phyloP scores from a whole-genome alignment of 1,284 basidiomycete genomes.

The Heterobasidion occidentale region DNA sequence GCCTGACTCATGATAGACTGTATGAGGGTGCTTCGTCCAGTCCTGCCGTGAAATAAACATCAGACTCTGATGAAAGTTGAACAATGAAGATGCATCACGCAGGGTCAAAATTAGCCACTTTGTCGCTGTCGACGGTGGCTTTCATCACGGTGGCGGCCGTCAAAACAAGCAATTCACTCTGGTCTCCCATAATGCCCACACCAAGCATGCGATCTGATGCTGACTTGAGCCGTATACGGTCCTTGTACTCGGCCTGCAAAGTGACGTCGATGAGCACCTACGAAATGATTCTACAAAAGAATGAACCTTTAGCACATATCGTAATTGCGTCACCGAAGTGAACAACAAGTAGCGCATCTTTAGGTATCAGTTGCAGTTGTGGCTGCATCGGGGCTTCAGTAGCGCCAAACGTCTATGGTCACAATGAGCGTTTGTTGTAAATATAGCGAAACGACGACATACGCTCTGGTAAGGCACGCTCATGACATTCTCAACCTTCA shows the following conservation, averaged over 20 bases:
- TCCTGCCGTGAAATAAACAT: slow-evolving; percentile 24
- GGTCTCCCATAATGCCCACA: slow-evolving; percentile 45
- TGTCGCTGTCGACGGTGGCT: slow-evolving; percentile 52
- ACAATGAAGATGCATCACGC: slow-evolving; percentile 33
- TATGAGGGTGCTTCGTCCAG: slow-evolving; percentile 60
- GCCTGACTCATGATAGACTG: slow-evolving; percentile 85
- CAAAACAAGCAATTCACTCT: slow-evolving; percentile 50
- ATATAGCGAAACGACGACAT: slow-evolving; percentile 19
- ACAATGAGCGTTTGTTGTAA: slow-evolving; percentile 4
- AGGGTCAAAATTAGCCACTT: slow-evolving; percentile 46
- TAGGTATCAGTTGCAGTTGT: slow-evolving; percentile 49
- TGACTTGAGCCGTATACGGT: slow-evolving; percentile 66
- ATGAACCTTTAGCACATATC: slow-evolving; percentile 53
- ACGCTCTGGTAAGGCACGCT: slow-evolving; percentile 72
- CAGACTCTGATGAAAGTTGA: neutral
- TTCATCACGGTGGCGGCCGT: slow-evolving; percentile 65
- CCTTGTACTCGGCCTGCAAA: slow-evolving; percentile 56
- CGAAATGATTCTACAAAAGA: neutral
- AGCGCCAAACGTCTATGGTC: slow-evolving; percentile 42
- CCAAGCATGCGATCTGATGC: slow-evolving; percentile 61
- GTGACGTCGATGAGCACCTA: neutral
- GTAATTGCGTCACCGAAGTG: slow-evolving; percentile 76
- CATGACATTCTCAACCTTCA: slow-evolving; percentile 39
- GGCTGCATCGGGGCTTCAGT: slow-evolving; percentile 65
- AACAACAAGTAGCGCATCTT: slow-evolving; percentile 49